These are phyloP conservation scores for Thielaviopsis ethacetica DNA, from an alignment of 2,329 filamentous ascomycete genomes.

Conservation along the genomic window DNA sequence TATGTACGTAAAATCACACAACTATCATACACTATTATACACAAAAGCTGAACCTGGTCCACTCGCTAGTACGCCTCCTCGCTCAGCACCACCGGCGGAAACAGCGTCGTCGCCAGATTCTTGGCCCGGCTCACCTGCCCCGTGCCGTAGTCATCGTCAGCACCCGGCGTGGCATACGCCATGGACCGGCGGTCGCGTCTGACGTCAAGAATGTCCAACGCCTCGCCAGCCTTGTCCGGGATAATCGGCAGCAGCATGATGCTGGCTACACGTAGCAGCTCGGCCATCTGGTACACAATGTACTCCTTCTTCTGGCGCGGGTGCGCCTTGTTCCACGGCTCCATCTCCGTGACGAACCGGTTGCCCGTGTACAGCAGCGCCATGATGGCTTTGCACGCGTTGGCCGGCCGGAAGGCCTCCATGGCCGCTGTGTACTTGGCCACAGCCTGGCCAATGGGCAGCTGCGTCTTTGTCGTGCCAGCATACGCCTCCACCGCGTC, in stretches of 20 bases:
- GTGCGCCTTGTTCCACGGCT: conserved; percentile 48
- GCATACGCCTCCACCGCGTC: conserved; percentile 30
- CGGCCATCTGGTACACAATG: conserved; percentile 53
- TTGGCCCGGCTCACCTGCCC: neutral
- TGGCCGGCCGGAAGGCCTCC: conserved; percentile 9
- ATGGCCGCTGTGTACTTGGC: conserved; percentile 8
- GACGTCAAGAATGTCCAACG: conserved; percentile 70
- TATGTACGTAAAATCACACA: neutral
- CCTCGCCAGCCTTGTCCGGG: conserved; percentile 53
- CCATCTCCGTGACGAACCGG: conserved; percentile 36
- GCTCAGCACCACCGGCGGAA: conserved; percentile 5
- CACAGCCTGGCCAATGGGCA: conserved; percentile 9
- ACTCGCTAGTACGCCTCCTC: conserved; percentile 6
- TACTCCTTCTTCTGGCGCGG: conserved; percentile 24
- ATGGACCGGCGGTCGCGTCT: conserved; percentile 42
- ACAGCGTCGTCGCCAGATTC: conserved; percentile 4
- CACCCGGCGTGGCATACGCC: conserved; percentile 41
- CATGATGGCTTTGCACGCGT: conserved; percentile 9
- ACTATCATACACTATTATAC: neutral
- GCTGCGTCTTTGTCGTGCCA: neutral
- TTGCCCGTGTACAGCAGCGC: conserved; percentile 18
- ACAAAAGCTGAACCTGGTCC: too few relatives aligned
- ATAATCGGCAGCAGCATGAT: conserved; percentile 88
- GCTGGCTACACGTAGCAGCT: conserved; percentile 61
- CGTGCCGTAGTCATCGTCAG: conserved; percentile 54